These are phyloP conservation scores for Westerdykella sp. DNA, from an alignment of 2,329 filamentous ascomycete genomes.

Conservation along the genomic window DNA sequence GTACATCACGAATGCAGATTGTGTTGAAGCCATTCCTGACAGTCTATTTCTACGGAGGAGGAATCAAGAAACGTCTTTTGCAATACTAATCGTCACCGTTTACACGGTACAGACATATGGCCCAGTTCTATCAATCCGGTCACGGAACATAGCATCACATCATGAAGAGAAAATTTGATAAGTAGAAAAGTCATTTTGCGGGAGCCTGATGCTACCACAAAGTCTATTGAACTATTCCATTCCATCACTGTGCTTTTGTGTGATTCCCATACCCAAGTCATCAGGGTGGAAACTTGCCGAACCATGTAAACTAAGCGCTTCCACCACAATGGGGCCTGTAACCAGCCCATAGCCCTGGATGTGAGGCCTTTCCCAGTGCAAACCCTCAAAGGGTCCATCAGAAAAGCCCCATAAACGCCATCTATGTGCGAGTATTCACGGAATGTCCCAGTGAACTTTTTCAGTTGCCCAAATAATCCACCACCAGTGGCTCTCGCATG, in stretches of 20 bases:
- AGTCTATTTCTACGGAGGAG: too few relatives aligned
- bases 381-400: conserved; percentile 22
- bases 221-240: conserved; percentile 31
- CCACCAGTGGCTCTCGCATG: conserved; percentile 22
- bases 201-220: neutral
- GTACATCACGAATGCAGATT: too few relatives aligned
- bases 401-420: conserved; percentile 34
- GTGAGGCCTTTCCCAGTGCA: conserved; percentile 33
- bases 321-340: conserved; percentile 22
- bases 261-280: conserved; percentile 35
- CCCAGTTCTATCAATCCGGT: neutral
- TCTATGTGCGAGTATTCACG: conserved; percentile 35
- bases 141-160: neutral
- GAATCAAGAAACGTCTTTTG: too few relatives aligned
- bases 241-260: conserved; percentile 33
- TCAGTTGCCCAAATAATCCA: conserved; percentile 27
- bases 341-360: conserved; percentile 18
- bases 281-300: conserved; percentile 6
- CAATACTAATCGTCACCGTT: too few relatives aligned
- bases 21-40: too few relatives aligned
- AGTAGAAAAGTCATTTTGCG: neutral
- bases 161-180: neutral
- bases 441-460: conserved; percentile 16
- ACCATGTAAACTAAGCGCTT: conserved; percentile 10
- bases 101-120: too few relatives aligned